Conservation (phyloP, 305 asterid species). For the Solanum chacoense region DNA sequence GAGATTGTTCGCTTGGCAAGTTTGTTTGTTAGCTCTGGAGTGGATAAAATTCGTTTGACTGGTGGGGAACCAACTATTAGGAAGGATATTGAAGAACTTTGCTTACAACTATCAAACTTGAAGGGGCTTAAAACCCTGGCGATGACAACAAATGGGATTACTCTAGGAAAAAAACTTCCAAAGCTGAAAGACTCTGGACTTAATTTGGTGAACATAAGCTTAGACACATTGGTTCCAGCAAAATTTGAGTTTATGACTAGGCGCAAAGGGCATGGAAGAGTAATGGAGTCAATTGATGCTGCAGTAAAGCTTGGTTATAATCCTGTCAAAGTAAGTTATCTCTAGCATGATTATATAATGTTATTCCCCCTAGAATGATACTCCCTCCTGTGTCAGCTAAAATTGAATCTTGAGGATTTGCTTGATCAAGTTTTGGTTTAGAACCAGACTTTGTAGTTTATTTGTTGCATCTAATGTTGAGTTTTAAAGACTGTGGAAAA, state of each 20-base stretch:
- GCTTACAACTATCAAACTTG: conserved; percentile 55
- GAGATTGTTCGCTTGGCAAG: conserved; percentile 71
- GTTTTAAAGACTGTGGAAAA: not conserved
- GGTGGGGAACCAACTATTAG: conserved; percentile 91
- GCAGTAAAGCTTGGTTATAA: conserved; percentile 73
- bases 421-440: not conserved
- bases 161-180: conserved; percentile 68
- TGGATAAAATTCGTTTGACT: conserved; percentile 82
- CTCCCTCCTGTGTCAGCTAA: not conserved
- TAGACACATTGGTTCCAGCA: conserved; percentile 88
- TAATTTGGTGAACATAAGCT: conserved; percentile 70
- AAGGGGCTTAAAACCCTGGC: conserved; percentile 72
- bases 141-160: conserved; percentile 85
- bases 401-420: not conserved
- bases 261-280: conserved; percentile 91
- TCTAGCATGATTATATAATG: not conserved
- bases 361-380: not conserved
- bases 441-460: not conserved
- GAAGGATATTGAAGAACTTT: conserved; percentile 81
- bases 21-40: conserved; percentile 82
- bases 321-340: conserved; percentile 67
- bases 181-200: conserved; percentile 70
- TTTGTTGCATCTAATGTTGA: not conserved
- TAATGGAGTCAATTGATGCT: conserved; percentile 66
- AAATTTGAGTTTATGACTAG: conserved; percentile 91